Conservation (phyloP, 441 rosid species). For the Theobroma grandiflorum region DNA sequence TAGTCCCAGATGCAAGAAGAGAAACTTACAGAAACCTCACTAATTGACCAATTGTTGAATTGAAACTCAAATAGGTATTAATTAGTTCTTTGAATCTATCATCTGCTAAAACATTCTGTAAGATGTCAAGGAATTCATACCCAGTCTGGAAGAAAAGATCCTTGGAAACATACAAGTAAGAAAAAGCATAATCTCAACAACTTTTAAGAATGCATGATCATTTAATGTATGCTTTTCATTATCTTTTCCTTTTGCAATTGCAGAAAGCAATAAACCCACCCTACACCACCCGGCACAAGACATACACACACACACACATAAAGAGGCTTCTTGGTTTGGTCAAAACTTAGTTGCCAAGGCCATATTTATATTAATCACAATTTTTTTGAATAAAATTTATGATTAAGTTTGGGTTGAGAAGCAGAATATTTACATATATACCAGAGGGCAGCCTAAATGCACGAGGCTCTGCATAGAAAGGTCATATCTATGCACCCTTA, state of each 20-base stretch:
- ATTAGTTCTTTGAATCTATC: slow-evolving; percentile 72
- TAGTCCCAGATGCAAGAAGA: slow-evolving; percentile 25
- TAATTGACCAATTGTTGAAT: slow-evolving; percentile 65
- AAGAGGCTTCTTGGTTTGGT: not conserved
- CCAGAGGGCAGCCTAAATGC: not conserved
- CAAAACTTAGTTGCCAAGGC: not conserved
- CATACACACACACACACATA: too few relatives aligned
- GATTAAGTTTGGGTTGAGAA: not conserved
- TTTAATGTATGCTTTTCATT: not conserved
- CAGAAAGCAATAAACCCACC: too few relatives aligned
- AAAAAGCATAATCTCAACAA: not conserved
- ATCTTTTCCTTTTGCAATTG: not conserved
- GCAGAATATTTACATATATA: not conserved
- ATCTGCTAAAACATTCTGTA: slow-evolving; percentile 70
- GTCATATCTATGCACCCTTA: slow-evolving; percentile 5
- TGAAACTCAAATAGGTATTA: slow-evolving; percentile 48
- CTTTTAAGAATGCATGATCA: not conserved
- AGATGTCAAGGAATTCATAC: slow-evolving; percentile 49
- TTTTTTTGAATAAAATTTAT: not conserved
- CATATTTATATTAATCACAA: not conserved
- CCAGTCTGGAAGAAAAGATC: slow-evolving; percentile 6
- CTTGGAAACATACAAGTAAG: not conserved
- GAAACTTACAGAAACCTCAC: slow-evolving; percentile 79
- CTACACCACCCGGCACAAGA: too few relatives aligned
- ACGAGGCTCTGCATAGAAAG: not conserved